Conservation (phyloP, 2,329 filamentous ascomycete species). For the Arthrobotrys entomopaga region DNA sequence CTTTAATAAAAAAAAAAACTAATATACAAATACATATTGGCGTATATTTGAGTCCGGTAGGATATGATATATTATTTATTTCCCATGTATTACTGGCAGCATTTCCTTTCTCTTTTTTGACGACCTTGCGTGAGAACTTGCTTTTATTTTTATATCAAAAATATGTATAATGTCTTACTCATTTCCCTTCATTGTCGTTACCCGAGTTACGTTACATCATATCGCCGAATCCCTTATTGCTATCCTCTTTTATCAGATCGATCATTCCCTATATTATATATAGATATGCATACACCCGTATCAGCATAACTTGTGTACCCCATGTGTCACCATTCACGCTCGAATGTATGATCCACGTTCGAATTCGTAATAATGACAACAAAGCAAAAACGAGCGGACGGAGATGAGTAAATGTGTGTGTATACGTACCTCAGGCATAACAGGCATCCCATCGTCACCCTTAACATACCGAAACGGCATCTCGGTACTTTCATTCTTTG, state of each 20-base stretch:
- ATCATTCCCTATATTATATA: conserved; percentile 78
- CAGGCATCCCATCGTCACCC: conserved; percentile 76
- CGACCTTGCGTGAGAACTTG: too few species aligned
- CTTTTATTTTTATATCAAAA: too few species aligned
- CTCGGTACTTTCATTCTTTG: conserved; percentile 90
- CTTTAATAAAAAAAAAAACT: too few species aligned
- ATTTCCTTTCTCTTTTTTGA: too few species aligned
- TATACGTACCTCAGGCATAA: conserved; percentile 84
- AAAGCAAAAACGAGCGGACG: not conserved
- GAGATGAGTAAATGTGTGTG: not conserved
- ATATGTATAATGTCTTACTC: too few species aligned
- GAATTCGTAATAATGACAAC: not conserved
- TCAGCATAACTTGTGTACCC: too few species aligned
- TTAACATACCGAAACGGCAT: conserved; percentile 97
- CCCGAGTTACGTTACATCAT: conserved; percentile 63
- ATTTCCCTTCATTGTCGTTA: not conserved
- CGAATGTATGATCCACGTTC: not conserved
- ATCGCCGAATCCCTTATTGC: conserved; percentile 89
- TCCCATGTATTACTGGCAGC: not conserved
- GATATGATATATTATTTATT: not conserved
- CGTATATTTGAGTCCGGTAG: too few species aligned
- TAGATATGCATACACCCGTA: not conserved
- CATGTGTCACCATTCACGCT: too few species aligned
- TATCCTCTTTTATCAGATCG: conserved; percentile 90
- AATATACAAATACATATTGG: too few species aligned